phyloP scores from a whole-genome alignment of 306 rosid species.

The Castanea mollissima region DNA sequence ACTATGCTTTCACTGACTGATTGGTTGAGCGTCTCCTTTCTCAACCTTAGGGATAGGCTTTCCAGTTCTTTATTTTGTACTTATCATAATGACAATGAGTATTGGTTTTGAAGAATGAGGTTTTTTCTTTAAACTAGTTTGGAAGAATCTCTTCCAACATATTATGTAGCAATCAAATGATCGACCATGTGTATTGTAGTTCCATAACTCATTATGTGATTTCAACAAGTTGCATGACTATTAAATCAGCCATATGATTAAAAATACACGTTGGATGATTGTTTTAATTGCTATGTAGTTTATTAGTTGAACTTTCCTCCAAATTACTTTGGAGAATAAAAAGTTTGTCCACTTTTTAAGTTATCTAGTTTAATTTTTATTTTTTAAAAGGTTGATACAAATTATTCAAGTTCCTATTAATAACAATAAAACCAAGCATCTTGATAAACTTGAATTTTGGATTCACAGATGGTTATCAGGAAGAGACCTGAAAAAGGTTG shows the following conservation, averaged over 20 bases:
- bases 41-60: neutral
- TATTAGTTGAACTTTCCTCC: too few relatives aligned
- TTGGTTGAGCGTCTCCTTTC: neutral
- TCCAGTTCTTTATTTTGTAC: neutral
- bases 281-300: too few relatives aligned
- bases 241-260: too few relatives aligned
- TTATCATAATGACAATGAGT: neutral
- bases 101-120: neutral
- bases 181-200: too few relatives aligned
- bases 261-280: too few relatives aligned
- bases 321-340: too few relatives aligned
- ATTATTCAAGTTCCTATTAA: neutral
- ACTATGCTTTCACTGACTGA: neutral
- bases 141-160: too few relatives aligned
- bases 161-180: too few relatives aligned
- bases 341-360: neutral
- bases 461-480: conserved; percentile 78
- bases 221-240: too few relatives aligned
- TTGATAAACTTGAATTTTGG: conserved; percentile 24
- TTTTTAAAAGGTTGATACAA: neutral
- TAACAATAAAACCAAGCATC: neutral
- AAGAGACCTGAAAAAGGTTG: conserved; percentile 65
- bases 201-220: too few relatives aligned
- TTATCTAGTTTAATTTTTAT: neutral
- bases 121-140: too few relatives aligned